Base-by-base conservation (phyloP, 495 filamentous ascomycete genomes). In the Xylaria intraflava region DNA sequence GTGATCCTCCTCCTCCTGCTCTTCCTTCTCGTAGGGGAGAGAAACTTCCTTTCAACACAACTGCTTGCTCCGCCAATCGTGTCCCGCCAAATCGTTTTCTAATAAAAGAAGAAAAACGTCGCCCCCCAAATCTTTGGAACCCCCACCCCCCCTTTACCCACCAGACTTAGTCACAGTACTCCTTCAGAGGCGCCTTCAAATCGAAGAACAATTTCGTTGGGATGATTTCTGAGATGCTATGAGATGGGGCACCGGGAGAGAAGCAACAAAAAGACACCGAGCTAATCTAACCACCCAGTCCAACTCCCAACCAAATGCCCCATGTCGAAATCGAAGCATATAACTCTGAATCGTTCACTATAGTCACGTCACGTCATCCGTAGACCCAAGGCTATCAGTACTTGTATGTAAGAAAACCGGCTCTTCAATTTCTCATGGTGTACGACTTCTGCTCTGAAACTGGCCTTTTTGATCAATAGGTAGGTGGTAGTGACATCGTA, bases 201-300 rank as follows among this genome's bases (percentile, higher is more conserved):
- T 42, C 14, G 44, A 26, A n/a, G 52, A 41, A 45, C 44, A 55
- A 49, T 48, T 35, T 55, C 17, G 44, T 42, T 48, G 45, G 52
- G 29, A 55, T 55, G 52, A 49, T 49, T 55, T n/a, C 35, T 45
- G 51, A 55, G 52, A 55, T 55, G 52, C 38, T 55, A 48, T 49
- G 45, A 55, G 52, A 55, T 55, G 52, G 38, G 33, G 49, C 47
- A 55, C 52, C 43, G 49, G 38, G 52, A 55, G 45, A 55, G 38
- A 23, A 29, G 26, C 40, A 40, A 44, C n/a, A 51, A 53, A 41
- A 43, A 45, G 49, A 26, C 36, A 49, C 36, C 14, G 20, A 31
- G 22, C 38, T 48, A 22, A 49, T 55, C 52, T 55, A 55, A 48
- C 24, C 52, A 44, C 35, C 45, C 52, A 42, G 27, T 47, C 52